Percentiles rank a stretch among this genome's conserved stretches.
These are phyloP conservation scores for Oryza glumipatula DNA, from an alignment of 176 grass and related monocot genomes.

Conservation along the genomic window DNA sequence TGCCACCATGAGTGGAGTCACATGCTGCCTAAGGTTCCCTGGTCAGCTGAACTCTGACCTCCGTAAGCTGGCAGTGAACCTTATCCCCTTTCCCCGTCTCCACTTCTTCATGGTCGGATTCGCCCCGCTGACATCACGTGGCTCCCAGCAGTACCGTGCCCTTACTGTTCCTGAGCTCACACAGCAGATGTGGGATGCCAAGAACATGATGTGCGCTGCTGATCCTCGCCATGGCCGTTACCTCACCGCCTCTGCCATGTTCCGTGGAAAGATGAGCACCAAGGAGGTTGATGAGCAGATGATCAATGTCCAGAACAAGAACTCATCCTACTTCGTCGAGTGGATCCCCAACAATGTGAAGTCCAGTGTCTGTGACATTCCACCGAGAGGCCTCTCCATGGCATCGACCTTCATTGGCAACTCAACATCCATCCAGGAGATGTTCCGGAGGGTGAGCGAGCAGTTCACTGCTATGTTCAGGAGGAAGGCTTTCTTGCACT, in stretches of 20 bases:
- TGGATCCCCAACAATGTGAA: constrained; percentile 95
- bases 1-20: constrained; percentile 86
- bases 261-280: constrained; percentile 92
- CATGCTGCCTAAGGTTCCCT: constrained; percentile 84
- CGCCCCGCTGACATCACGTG: constrained; percentile 69
- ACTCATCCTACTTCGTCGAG: constrained; percentile 80
- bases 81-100: constrained; percentile 81
- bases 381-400: constrained; percentile 81
- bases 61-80: constrained; percentile 74
- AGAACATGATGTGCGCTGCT: constrained; percentile 95
- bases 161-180: constrained; percentile 86
- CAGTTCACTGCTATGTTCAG: constrained; percentile 96
- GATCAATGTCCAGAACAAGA: constrained; percentile 96
- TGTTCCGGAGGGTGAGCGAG: constrained; percentile 92
- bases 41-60: constrained; percentile 80
- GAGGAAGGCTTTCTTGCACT: constrained; percentile 92
- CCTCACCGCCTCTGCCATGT: constrained; percentile 88
- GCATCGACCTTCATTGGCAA: constrained; percentile 80
- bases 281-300: constrained; percentile 90
- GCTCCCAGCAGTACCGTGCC: constrained; percentile 84
- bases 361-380: constrained; percentile 88
- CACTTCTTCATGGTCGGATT: constrained; percentile 91
- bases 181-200: constrained; percentile 90
- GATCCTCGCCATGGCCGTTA: constrained; percentile 89
- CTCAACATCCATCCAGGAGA: constrained; percentile 88